Percentiles rank a stretch among this genome's conserved stretches.
phyloP scores from a whole-genome alignment of 148 eudicot genomes.

The Polygonum aviculare region DNA sequence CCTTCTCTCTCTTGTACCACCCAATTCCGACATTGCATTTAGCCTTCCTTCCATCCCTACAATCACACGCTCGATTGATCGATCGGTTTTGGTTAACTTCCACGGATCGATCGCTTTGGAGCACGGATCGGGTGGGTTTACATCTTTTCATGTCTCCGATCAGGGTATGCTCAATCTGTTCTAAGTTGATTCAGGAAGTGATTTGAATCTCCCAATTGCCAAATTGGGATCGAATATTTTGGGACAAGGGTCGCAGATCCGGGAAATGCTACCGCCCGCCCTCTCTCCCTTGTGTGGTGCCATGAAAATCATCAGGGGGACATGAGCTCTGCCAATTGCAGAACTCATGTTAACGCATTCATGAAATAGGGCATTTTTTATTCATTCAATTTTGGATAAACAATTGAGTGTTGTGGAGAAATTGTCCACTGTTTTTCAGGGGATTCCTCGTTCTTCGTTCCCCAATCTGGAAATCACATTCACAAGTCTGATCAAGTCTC shows the following conservation, averaged over 20 bases:
- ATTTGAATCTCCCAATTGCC: not conserved
- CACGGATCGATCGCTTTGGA: not conserved
- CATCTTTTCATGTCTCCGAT: not conserved
- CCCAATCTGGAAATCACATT: slow-evolving; percentile 23
- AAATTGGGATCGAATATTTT: not conserved
- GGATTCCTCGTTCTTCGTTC: slow-evolving; percentile 20
- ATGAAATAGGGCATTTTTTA: slow-evolving; percentile 1
- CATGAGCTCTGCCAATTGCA: slow-evolving; percentile 35
- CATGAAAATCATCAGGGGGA: slow-evolving; percentile 20
- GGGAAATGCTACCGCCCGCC: not conserved
- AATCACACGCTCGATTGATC: not conserved
- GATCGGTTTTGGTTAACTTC: not conserved
- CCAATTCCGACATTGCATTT: not conserved
- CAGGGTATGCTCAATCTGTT: not conserved
- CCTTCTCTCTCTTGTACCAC: not conserved
- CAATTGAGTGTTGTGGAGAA: slow-evolving; percentile 2
- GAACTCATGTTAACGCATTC: slow-evolving; percentile 18
- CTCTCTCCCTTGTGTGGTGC: slow-evolving; percentile 18
- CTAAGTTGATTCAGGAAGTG: not conserved
- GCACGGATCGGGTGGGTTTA: not conserved
- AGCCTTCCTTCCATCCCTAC: not conserved
- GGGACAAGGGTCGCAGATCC: slow-evolving; percentile 1
- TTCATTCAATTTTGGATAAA: not conserved
- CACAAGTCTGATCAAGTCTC: slow-evolving; percentile 18
- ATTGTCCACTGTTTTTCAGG: slow-evolving; percentile 11